Percentiles rank a stretch among this genome's conserved stretches.
phyloP scores from a whole-genome alignment of 1,284 basidiomycete species.

The Sparassis latifolia region DNA sequence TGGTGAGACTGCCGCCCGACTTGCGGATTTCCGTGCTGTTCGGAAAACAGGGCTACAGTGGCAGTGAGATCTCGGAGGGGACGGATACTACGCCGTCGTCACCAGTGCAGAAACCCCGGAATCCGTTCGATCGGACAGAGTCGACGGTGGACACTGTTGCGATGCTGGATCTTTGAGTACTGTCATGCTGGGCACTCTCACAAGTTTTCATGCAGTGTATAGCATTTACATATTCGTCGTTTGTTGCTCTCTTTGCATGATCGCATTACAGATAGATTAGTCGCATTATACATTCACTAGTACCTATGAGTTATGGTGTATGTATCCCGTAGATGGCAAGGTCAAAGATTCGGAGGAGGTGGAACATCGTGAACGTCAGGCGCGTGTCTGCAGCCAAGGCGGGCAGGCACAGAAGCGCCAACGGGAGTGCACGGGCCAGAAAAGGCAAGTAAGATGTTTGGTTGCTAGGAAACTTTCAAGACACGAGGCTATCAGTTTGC shows the following conservation, averaged over 20 bases:
- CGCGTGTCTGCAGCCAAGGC: no score
- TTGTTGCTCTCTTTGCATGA: neutral
- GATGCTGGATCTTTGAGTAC: constrained; percentile 15
- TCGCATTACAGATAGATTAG: constrained; percentile 5
- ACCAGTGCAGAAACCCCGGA: constrained; percentile 8
- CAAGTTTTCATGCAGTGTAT: neutral
- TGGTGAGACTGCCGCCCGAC: constrained; percentile 64
- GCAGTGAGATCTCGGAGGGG: constrained; percentile 13
- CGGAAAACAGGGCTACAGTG: constrained; percentile 18
- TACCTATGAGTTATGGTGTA: constrained; percentile 8
- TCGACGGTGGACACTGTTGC: constrained; percentile 13
- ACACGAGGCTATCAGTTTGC: neutral
- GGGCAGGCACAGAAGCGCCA: no score
- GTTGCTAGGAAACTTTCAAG: neutral
- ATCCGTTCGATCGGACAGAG: constrained; percentile 8
- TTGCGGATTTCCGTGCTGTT: constrained; percentile 34
- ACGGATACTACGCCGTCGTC: constrained; percentile 11
- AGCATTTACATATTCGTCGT: neutral
- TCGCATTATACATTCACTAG: constrained; percentile 3
- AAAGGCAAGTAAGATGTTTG: neutral
- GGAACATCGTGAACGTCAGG: no score
- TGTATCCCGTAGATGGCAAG: constrained; percentile 5
- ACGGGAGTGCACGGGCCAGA: neutral
- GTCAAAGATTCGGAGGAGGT: neutral
- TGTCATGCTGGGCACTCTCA: neutral